A percentile compares a stretch with the other conserved stretches of the same genome.
Conservation (phyloP, 371 early-diverging fungal genomes). For the Mucor sp. region DNA sequence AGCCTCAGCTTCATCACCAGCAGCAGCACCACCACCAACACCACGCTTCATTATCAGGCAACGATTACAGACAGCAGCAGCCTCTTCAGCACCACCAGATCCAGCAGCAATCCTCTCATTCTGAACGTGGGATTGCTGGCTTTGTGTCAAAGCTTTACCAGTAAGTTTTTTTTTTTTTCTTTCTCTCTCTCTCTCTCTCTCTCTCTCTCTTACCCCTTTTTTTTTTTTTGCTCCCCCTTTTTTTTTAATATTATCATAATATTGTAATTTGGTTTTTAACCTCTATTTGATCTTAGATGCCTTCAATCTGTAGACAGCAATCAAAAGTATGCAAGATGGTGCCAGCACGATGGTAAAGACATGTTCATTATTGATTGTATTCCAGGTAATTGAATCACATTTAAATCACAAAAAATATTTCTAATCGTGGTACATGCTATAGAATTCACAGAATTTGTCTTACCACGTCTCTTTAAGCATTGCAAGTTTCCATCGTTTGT, state of each 20-base stretch:
- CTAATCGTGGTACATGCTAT: background rate
- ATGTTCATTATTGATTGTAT: conserved; percentile 57
- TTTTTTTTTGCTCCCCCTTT: background rate
- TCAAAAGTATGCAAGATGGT: conserved; percentile 51
- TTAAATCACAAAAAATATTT: background rate
- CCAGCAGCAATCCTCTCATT: background rate
- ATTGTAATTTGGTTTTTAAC: background rate
- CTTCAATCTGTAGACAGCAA: conserved; percentile 38
- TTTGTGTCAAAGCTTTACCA: conserved; percentile 54
- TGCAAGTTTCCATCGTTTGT: conserved; percentile 62
- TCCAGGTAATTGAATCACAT: conserved; percentile 30
- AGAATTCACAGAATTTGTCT: conserved; percentile 54
- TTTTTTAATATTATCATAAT: background rate
- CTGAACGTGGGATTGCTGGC: conserved; percentile 50
- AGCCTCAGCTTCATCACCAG: background rate
- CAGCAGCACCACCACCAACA: background rate
- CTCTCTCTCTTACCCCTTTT: background rate
- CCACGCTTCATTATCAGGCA: background rate
- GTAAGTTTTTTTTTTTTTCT: conserved; percentile 19
- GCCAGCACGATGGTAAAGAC: conserved; percentile 44
- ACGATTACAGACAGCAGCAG: background rate
- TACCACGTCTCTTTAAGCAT: conserved; percentile 55
- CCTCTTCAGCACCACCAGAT: background rate
- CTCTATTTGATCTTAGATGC: conserved; percentile 27
- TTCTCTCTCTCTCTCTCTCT: no score